Evolutionary conservation across 257 asterid genomes (phyloP), one percentile per base, ranked within the genome.

Genomic region (Solanum microdontum): DNA sequence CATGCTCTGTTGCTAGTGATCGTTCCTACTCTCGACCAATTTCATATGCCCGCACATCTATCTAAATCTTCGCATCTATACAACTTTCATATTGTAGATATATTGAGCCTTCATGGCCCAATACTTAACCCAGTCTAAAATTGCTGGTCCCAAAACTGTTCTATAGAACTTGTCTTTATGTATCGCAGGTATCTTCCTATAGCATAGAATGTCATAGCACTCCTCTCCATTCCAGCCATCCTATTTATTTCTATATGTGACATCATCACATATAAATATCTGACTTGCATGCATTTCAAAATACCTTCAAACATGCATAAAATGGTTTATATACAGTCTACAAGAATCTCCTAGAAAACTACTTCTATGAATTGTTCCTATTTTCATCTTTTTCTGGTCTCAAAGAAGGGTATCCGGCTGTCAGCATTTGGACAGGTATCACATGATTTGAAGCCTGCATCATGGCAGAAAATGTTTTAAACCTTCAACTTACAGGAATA

Each of bases 401-500:
- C 66, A 6, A 82, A 82, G 66, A 12, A 82, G 40, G 60, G 85
- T 10, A 82, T 82, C 85, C 3, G 43, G 85, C 5, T 26, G 66
- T 80, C 85, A 80, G 40, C 14, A 80, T 80, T 45, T 80, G 26
- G 40, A 19, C 28, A 7, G 66, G 17, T 48, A 28, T 82, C 69
- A 48, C 43, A 82, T 82, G 43, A 82, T 30, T 14, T 48, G 39
- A 82, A 28, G 85, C 85, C 68, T 80, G 15, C 68, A 43, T 45
- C 40, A 80, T 45, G 28, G 68, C 39, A 82, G 21, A 82, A 6
- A 48, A 82, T 11, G 28, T 28, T 28, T 15, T 82, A 48, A 82
- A 51, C 69, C 62, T 48, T 73, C 88, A 88, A 91, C 98, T 93
- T 90, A 95, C 99, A 83, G 98, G 98, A 90, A 96, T 94, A 88